Evolutionary conservation across 352 stramenopile species (phyloP), one percentile per base, ranked within the genome.

Genomic region (Globisporangium camurandrum): DNA sequence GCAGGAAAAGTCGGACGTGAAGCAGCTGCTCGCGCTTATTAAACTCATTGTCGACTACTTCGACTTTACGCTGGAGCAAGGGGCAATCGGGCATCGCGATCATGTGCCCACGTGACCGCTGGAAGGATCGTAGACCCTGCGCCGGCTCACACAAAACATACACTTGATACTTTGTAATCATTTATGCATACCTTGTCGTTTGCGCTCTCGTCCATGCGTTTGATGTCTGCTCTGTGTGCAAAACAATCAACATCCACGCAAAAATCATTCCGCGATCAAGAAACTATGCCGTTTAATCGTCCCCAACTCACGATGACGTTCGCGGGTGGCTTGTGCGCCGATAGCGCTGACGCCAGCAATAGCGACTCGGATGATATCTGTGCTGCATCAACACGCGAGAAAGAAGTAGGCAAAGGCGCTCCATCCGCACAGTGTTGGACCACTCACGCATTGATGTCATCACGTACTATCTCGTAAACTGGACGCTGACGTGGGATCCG

Each of bases 1-100:
- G 39, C 19, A 27, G 39, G 28, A 44, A 19, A 44, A 44, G 39
- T 44, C 39, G 7, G 39, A 44, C 20, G 39, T 22, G 19, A 44
- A 44, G 39, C 19, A 30, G 39, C 4, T 44, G 19, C 8, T 44
- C 3, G 39, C n/a, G 39, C n/a, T 44, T 8, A 44, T 28, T 19
- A 44, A 28, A 8, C 39, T 44, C 39, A 30, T 44, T 26, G 39
- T 28, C 20, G n/a, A 17, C 6, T 19, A 44, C 39, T 6, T 2
- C 10, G 39, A 22, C 1, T 12, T 27, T 17, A 24, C 20, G 4
- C 20, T 44, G 8, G 39, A 44, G 19, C 19, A 27, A 10, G 9
- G 19, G 17, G 4, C n/a, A 24, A 24, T 9, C 12, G 28, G 39
- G 19, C 28, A 16, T 11, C 20, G 39, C 5, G 39, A 3, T 2